phyloP scores from a whole-genome alignment of 257 asterid species.

The Anisodus tanguticus region DNA sequence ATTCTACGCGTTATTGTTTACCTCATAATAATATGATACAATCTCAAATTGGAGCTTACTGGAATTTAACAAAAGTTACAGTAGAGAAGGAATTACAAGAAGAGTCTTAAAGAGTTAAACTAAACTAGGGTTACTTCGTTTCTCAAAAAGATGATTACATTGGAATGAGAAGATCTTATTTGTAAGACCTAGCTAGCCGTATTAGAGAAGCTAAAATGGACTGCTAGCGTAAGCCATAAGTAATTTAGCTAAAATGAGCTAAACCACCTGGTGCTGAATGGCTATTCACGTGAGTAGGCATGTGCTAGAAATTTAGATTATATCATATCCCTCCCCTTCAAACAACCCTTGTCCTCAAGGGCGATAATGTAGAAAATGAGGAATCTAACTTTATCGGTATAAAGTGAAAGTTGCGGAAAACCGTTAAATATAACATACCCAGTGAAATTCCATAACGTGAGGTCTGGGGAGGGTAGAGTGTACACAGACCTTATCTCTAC shows the following conservation, averaged over 20 bases:
- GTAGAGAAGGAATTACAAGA: neutral
- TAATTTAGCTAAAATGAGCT: neutral
- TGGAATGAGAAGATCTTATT: neutral
- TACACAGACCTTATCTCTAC: no score
- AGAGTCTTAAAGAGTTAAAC: neutral
- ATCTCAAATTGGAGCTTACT: neutral
- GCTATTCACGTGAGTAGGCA: neutral
- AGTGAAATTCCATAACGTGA: no score
- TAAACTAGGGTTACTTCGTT: neutral
- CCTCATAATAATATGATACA: conserved; percentile 1
- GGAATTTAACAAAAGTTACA: neutral
- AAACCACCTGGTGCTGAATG: neutral
- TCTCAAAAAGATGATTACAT: neutral
- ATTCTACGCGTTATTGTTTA: neutral
- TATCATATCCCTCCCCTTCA: neutral
- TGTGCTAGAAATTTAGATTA: neutral
- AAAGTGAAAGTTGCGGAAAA: no score
- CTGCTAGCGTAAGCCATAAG: conserved; percentile 1
- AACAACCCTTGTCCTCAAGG: neutral
- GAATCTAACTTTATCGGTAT: neutral
- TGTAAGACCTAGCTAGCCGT: neutral
- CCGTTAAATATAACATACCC: no score
- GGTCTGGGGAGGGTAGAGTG: no score
- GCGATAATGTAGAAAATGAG: neutral
- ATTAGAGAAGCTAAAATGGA: neutral